Base-by-base conservation (phyloP, 108 stramenopile species). In the Nitzschia inconspicua region DNA sequence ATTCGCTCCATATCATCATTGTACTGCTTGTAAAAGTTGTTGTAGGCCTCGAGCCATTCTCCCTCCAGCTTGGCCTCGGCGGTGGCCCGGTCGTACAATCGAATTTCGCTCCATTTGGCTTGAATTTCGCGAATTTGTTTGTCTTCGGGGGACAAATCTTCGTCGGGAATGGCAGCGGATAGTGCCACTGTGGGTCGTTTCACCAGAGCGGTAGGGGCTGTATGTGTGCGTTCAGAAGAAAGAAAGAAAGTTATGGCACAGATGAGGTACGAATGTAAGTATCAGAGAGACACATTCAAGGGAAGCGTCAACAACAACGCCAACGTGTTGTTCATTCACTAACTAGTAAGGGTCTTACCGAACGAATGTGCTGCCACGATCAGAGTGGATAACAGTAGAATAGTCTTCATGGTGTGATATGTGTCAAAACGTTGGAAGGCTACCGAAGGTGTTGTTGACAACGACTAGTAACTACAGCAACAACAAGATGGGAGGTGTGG, bases 11-110 rank as follows among this genome's bases (percentile, higher is more conserved):
- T 84, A 22, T 83, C 80, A 13, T 84, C 72, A 24, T 87, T 74
- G 32, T 77, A 74, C 50, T 86, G 79, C 8, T 71, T 66, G 47
- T 67, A 72, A 59, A 78, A 91, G 30, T 78, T 63, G 40, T 79
- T 82, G 85, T 86, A 84, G 27, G 90, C 76, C 34, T 83, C 86
- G 10, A 88, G 63, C 71, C 86, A 87, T 50, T 91, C 89, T 23
- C 70, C 82, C 23, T 68, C 56, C 8, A 91, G 75, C 37, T 66
- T 61, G 11, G 75, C 65, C 16, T 77, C 36, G 10, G 90, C 90
- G 47, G 82, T 69, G 32, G 84, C 90, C 3, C 59, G 52, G 23
- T 69, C 44, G 54, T 82, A 57, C 44, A 68, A 30, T 51, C 90
- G 77, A 29, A 88, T 69, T 48, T 84, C 86, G 43, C 35, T 53